Evolutionary conservation across 2,329 filamentous ascomycete species (phyloP).

Genomic region (Nemania abortiva): DNA sequence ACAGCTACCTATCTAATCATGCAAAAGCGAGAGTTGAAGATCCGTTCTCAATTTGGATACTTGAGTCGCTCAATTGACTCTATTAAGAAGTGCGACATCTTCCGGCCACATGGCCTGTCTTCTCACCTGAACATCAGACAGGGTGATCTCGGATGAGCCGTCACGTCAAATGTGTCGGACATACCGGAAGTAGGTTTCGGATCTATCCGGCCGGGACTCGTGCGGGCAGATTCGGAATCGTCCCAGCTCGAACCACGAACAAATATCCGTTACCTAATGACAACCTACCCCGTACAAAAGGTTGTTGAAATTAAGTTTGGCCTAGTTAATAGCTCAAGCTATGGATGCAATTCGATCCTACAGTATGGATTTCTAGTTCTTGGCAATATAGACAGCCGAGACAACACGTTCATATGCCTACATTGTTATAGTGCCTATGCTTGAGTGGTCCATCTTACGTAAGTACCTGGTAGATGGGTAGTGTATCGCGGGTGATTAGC

Average conservation of each 20-base stretch:
- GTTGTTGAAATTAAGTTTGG: not conserved
- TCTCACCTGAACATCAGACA: not conserved
- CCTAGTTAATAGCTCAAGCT: not conserved
- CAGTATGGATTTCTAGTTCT: not conserved
- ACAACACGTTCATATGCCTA: too few species aligned
- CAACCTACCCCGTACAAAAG: not conserved
- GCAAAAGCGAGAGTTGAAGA: not conserved
- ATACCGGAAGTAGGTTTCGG: constrained; percentile 2
- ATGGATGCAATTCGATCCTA: not conserved
- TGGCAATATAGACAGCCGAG: not conserved
- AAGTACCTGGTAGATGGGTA: too few species aligned
- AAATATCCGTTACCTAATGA: not conserved
- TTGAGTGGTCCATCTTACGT: too few species aligned
- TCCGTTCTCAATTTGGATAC: not conserved
- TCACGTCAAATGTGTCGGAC: not conserved
- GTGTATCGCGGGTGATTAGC: too few species aligned
- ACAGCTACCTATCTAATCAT: not conserved
- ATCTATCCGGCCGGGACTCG: constrained; percentile 5
- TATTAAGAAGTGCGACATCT: not conserved
- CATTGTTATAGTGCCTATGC: too few species aligned
- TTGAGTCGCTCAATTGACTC: not conserved
- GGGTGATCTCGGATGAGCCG: not conserved
- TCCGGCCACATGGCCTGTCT: not conserved
- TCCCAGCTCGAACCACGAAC: not conserved
- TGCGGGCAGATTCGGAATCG: not conserved